These are phyloP conservation scores for Flaveria brownii DNA, from an alignment of 129 eudicot species.

Conservation along the genomic window DNA sequence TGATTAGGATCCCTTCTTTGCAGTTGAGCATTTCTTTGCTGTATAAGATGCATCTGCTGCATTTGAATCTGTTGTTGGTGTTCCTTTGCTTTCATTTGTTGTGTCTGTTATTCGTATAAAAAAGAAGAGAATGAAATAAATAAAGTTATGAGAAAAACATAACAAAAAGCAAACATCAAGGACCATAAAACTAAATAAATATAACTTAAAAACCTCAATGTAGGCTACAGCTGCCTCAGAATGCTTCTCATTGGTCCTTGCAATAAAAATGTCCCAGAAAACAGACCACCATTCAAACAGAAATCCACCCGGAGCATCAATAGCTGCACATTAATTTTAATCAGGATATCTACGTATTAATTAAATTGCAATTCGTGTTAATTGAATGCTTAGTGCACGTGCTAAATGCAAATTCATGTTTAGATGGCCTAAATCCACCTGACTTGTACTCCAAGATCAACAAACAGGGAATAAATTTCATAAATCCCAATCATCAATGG, in stretches of 20 bases:
- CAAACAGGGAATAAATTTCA: constrained; percentile 15
- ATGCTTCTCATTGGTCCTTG: constrained; percentile 97
- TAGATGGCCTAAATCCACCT: not conserved
- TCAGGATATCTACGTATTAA: not conserved
- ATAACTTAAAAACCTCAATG: constrained; percentile 63
- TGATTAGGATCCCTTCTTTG: constrained; percentile 92
- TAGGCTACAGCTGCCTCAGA: constrained; percentile 98
- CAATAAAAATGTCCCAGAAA: constrained; percentile 97
- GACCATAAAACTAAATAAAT: not conserved
- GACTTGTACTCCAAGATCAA: constrained; percentile 11
- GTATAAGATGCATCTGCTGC: constrained; percentile 94
- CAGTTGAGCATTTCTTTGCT: constrained; percentile 89
- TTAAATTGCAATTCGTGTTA: not conserved
- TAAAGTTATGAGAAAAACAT: not conserved
- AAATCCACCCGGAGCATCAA: constrained; percentile 99
- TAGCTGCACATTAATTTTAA: constrained; percentile 52
- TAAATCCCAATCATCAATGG: not conserved
- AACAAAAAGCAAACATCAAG: constrained; percentile 3
- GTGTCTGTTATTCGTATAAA: constrained; percentile 51
- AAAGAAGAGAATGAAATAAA: constrained; percentile 2
- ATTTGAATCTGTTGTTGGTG: constrained; percentile 95
- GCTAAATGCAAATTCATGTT: constrained; percentile 1
- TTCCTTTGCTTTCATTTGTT: constrained; percentile 90
- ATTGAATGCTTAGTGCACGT: not conserved
- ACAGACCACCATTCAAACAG: constrained; percentile 99